Evolutionary conservation across 2,329 filamentous ascomycete genomes (phyloP).

Genomic region (Epichloe amarillans): DNA sequence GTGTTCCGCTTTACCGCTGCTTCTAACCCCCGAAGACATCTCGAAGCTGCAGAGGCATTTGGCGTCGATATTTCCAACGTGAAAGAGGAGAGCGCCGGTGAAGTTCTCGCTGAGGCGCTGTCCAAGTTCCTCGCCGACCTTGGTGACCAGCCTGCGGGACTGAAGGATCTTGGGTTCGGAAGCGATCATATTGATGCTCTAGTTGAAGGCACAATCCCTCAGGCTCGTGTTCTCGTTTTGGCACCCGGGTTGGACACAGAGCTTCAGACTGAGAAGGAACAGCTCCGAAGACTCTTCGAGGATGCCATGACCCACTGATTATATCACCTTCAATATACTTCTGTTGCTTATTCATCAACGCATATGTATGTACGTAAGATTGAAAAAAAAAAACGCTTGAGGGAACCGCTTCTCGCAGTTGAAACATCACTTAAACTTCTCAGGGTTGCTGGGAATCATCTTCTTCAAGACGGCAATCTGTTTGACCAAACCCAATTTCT

Average conservation of each 20-base stretch:
- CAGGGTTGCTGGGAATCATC: slow-evolving; percentile 51
- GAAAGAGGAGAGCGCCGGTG: slow-evolving; percentile 79
- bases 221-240: slow-evolving; percentile 79
- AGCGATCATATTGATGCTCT: slow-evolving; percentile 63
- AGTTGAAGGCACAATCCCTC: slow-evolving; percentile 90
- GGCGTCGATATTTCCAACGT: slow-evolving; percentile 81
- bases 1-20: slow-evolving; percentile 89
- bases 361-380: background rate
- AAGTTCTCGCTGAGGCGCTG: slow-evolving; percentile 74
- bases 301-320: slow-evolving; percentile 30
- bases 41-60: slow-evolving; percentile 79
- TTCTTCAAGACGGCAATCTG: slow-evolving; percentile 55
- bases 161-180: slow-evolving; percentile 73
- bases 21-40: slow-evolving; percentile 83
- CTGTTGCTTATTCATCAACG: no score
- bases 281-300: slow-evolving; percentile 58
- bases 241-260: slow-evolving; percentile 69
- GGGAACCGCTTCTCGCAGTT: background rate
- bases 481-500: slow-evolving; percentile 49
- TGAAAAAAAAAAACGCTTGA: background rate
- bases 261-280: slow-evolving; percentile 55
- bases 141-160: slow-evolving; percentile 79
- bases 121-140: slow-evolving; percentile 67
- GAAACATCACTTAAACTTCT: slow-evolving; percentile 29
- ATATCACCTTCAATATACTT: no score